A percentile compares a stretch with the other conserved stretches of the same genome.
phyloP scores from a whole-genome alignment of 495 filamentous ascomycete species.

The Xylaria intraflava region DNA sequence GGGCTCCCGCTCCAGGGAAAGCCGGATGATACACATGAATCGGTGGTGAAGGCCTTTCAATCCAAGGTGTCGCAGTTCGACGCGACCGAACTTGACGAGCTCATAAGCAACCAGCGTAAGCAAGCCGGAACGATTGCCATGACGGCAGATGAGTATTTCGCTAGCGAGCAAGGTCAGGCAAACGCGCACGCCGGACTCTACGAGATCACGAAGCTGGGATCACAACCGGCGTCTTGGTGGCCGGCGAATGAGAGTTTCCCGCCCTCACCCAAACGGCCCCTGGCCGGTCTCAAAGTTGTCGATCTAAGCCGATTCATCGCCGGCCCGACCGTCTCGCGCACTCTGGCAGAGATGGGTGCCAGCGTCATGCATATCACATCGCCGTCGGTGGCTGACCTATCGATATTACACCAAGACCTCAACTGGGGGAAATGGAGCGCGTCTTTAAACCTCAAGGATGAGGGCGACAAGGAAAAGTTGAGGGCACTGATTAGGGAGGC shows the following conservation, averaged over 20 bases:
- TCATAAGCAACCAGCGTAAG: slow-evolving; percentile 32
- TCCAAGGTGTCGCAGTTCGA: slow-evolving; percentile 3
- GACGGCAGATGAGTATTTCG: slow-evolving; percentile 32
- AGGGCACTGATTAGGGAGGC: slow-evolving; percentile 40
- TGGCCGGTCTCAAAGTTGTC: slow-evolving; percentile 53
- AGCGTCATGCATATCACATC: slow-evolving; percentile 53
- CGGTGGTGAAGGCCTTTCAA: slow-evolving; percentile 1
- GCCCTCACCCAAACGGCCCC: slow-evolving; percentile 32
- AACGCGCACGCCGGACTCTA: slow-evolving; percentile 42
- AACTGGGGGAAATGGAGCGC: slow-evolving; percentile 52
- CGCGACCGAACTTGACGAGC: slow-evolving; percentile 3
- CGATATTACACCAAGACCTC: slow-evolving; percentile 36
- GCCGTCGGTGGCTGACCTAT: slow-evolving; percentile 41
- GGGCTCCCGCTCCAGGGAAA: slow-evolving; percentile 2
- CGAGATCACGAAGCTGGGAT: slow-evolving; percentile 26
- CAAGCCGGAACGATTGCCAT: slow-evolving; percentile 35
- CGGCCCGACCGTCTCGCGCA: slow-evolving; percentile 44
- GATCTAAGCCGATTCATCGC: slow-evolving; percentile 54
- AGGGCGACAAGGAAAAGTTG: slow-evolving; percentile 36
- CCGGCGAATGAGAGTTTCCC: slow-evolving; percentile 23
- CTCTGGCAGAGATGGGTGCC: slow-evolving; percentile 52
- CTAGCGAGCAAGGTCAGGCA: slow-evolving; percentile 40
- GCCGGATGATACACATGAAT: slow-evolving; percentile 3
- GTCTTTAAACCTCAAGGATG: slow-evolving; percentile 39
- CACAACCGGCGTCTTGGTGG: slow-evolving; percentile 26